Base-by-base conservation (phyloP, 352 stramenopile genomes). In the Halophytophthora polymorphica region DNA sequence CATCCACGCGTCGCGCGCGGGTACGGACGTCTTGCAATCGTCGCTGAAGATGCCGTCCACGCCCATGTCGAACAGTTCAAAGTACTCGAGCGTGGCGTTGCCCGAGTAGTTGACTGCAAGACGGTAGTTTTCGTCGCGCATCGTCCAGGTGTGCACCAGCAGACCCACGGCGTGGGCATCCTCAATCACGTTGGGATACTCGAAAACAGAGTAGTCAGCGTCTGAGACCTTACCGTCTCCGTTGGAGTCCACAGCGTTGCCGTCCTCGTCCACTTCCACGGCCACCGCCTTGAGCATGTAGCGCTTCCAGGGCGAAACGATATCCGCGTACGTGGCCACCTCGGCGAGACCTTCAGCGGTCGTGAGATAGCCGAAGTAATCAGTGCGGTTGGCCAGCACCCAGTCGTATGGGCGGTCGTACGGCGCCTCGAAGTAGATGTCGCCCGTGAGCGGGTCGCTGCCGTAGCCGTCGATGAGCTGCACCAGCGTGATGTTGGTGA, bases 241-340 rank as follows among this genome's bases (percentile, higher is more conserved):
- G 56, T 89, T 88, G 25, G 55, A 69, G 49, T 91, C 77, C 31
- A 71, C 67, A 12, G 68, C 61, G 31, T 61, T 77, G 40, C 69
- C 78, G 12, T 61, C 28, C 0, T 46, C 55, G 12, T 83, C 65
- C 34, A 81, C 49, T 51, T 86, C 58, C 17, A 66, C 56, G 3
- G 74, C 63, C 12, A 83, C 51, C 6, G 68, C 57, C 41, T 83
- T 73, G 15, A 90, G 60, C 35, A 96, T 41, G 45, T 90, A 82
- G 56, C 83, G 81, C 62, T 97, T 97, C 63, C 83, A 90, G 12
- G 77, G 79, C 36, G 83, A 86, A 39, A 96, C 70, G 40, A 75
- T 64, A 55, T 83, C 53, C 19, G 67, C 86, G 64, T 93, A 88
- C 39, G 71, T 84, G 53, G 64, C 69, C 34, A 80, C 76, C 50